Conservation (phyloP, 1,139 yeast genomes). For the Magnusiomyces suaveolens region DNA sequence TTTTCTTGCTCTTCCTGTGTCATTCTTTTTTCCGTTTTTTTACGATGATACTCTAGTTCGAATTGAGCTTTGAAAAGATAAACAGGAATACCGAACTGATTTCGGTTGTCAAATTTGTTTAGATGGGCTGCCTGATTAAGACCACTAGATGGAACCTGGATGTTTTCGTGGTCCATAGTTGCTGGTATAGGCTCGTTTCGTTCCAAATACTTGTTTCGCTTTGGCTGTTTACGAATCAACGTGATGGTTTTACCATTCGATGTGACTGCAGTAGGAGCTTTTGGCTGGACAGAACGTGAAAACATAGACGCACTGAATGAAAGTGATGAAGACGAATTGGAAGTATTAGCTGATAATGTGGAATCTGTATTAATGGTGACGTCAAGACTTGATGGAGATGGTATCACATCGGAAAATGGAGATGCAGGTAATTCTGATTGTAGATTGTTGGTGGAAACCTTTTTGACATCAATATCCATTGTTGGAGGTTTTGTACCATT, state of each 20-base stretch:
- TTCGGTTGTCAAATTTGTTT: constrained; percentile 1
- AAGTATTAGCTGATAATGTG: not conserved
- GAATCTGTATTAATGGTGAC: too few relatives aligned
- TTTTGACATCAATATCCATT: too few relatives aligned
- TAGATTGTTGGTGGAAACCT: too few relatives aligned
- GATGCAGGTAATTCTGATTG: not conserved
- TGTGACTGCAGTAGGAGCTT: not conserved
- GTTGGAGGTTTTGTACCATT: not conserved
- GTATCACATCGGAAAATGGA: not conserved
- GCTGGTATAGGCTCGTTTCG: not conserved
- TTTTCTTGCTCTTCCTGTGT: not conserved
- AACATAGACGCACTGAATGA: not conserved
- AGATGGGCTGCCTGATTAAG: not conserved
- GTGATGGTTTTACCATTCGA: not conserved
- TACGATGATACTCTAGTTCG: not conserved
- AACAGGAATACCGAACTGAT: constrained; percentile 6
- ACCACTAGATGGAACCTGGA: not conserved
- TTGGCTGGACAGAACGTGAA: not conserved
- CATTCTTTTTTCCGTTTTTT: not conserved
- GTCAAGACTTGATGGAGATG: not conserved
- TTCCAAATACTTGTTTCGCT: not conserved
- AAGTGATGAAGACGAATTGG: not conserved
- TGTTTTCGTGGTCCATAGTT: not conserved
- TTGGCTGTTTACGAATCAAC: not conserved
- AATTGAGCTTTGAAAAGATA: constrained; percentile 1